Base-by-base conservation (phyloP, 345 rosid genomes). In the Melastoma malabathricum region DNA sequence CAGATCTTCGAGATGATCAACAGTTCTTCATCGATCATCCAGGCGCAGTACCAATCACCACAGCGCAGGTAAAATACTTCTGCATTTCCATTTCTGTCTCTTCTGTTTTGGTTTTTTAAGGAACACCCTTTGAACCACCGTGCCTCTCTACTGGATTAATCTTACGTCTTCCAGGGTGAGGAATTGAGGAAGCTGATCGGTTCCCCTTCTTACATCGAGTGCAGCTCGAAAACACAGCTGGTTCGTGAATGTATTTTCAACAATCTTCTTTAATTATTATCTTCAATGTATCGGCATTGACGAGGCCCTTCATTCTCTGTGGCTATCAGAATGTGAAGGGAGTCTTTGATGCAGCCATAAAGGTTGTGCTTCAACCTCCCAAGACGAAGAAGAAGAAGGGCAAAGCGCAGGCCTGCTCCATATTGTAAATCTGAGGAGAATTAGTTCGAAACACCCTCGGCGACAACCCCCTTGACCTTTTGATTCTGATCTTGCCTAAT, bases 1-100 rank as follows among this genome's bases (percentile, higher is more conserved):
- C 54, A 90, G 98, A 90, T 77, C 94, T 90, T 54, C 82, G 89
- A 63, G 95, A 90, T 63, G 98, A 90, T 59, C 74, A 84, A 68
- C 87, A 90, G 64, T 90, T 84, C 81, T 78, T 82, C 56, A 44
- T 71, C 5, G 89, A 90, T 72, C 95, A 90, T 70, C 98, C 95
- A 54, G 96, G 96, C 48, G 83, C 98, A 56, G 87, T 82, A 58
- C 92, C 95, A 6, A 90, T 90, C 25, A 59, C 79, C 18, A 68
- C 77, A 7, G 85, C 81, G 43, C 96, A 82, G 86, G 94, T 77
- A 71, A 10, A 34, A 55, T n/a, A 61, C 5, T 9, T 10, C 9
- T 9, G 12, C 14, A 23, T 15, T 48, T 46, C 43, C 48, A 23
- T 15, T 48, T 46, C 43, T 45, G 23, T 29, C 51, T 31, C 3